Evolutionary conservation across 352 stramenopile genomes (phyloP), one percentile per base, ranked within the genome.

Genomic region (Phytophthora brassicae): DNA sequence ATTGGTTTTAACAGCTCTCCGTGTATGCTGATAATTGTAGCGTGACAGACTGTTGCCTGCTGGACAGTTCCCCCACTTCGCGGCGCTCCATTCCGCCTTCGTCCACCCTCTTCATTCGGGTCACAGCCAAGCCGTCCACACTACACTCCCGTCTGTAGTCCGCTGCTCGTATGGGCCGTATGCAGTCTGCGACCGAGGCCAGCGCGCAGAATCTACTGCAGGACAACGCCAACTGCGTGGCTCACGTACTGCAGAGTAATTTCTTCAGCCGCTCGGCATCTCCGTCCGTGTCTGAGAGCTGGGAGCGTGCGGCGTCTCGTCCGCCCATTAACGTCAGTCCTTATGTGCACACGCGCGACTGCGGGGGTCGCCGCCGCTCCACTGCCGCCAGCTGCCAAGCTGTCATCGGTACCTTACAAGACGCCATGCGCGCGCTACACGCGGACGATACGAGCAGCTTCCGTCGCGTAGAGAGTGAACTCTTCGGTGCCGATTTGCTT

Each of bases 401-500:
- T 41, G 81, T 90, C 7, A 75, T 82, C 35, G 74, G 75, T 11
- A 82, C 81, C 13, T 60, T 89, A 16, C 61, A 78, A n/a, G 79
- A 88, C 48, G 79, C 79, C 11, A 72, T 87, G 64, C 75, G 75
- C 13, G 78, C 81, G 11, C 68, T 88, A 19, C 68, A 79, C 26
- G 73, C 79, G 16, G 81, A 90, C 60, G 72, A 72, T 23, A 77
- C 75, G 7, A 71, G 56, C 57, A 74, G 74, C 44, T 88, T 79
- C 66, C 64, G 71, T 0, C 70, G 70, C 45, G 72, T 89, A 16
- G 79, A 90, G 67, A 80, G 68, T 11, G 77, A 86, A 24, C 57
- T 90, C 47, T 70, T 84, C 29, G 75, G 77, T 6, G 65, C 74
- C 0, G 75, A 86, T 23, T 42, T 88, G 31, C 66, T 94, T 9